Evolutionary conservation across 1,284 basidiomycete species (phyloP), one percentile per base, ranked within the genome.

Genomic region (Leccinum insolens): DNA sequence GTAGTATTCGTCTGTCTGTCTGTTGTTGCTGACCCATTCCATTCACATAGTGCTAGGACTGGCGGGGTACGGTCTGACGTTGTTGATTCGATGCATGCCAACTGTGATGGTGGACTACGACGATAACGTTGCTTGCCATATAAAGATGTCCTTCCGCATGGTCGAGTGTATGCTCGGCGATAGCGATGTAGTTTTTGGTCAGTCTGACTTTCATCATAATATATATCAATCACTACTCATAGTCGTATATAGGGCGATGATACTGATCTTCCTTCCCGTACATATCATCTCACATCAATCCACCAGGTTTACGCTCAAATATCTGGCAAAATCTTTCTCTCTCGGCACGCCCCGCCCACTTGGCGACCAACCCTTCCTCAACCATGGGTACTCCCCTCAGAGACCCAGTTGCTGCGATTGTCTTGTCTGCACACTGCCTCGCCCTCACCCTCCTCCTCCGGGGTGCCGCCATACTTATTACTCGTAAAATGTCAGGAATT

Each of bases 401-500:
- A 12, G 12, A 57, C 12, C 14, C 6, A 57, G 7, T 25, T 12
- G 20, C 52, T 14, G 20, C 52, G 7, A 57, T 57, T 37, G 75
- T 80, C 60, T 75, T 71, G 15, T 74, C 69, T 14, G 78, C 75
- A 39, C 64, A 65, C 46, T 72, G 71, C 69, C 31, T 70, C 65
- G 12, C 15, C 55, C 9, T 28, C 15, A 69, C 75, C 66, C 63
- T 59, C 55, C 22, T 65, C 55, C 22, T 65, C 44, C 8, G 44
- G 39, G 39, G 44, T 20, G 52, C 52, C 11, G 7, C 73, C 72
- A 61, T 81, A 81, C 66, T 49, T 49, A 49, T 79, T 76, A 61
- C 71, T 78, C 75, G 66, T 78, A 84, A 72, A 81, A 83, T 2
- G 75, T 76, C 46, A 86, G 70, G 65, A 86, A 77, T 76, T 86